Percentiles rank a stretch among this genome's conserved stretches.
Evolutionary conservation across 1,284 basidiomycete genomes (phyloP).

Genomic region (Ganoderma lucidum): DNA sequence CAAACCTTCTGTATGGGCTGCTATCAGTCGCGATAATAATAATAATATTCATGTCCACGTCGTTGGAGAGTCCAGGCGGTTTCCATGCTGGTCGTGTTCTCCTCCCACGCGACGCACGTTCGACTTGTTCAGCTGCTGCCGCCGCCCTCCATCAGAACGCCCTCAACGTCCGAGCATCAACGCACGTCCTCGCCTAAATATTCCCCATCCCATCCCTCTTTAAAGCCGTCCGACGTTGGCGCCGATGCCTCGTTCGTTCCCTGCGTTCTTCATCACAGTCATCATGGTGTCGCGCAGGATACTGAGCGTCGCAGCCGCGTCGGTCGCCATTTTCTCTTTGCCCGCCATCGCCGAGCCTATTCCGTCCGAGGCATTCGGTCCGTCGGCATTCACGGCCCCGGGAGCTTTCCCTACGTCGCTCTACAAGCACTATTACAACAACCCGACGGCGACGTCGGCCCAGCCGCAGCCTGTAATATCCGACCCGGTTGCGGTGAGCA

Average conservation of each 20-base stretch:
- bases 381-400: slow-evolving; percentile 62
- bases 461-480: slow-evolving; percentile 78
- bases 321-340: slow-evolving; percentile 23
- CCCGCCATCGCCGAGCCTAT: slow-evolving; percentile 21
- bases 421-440: slow-evolving; percentile 73
- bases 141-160: slow-evolving; percentile 11
- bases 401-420: slow-evolving; percentile 72
- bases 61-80: background rate
- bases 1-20: background rate
- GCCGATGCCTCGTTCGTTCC: slow-evolving; percentile 18
- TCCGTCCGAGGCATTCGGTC: slow-evolving; percentile 38
- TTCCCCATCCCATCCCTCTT: slow-evolving; percentile 1
- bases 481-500: slow-evolving; percentile 66
- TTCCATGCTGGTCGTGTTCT: background rate
- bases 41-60: background rate
- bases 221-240: slow-evolving; percentile 11
- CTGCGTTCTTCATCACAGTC: slow-evolving; percentile 16
- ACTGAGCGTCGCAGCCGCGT: slow-evolving; percentile 21
- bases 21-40: background rate
- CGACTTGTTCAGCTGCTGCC: slow-evolving; percentile 12
- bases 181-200: slow-evolving; percentile 14
- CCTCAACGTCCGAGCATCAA: background rate
- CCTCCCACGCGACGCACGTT: slow-evolving; percentile 31
- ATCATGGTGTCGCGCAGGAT: slow-evolving; percentile 27
- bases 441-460: slow-evolving; percentile 70